Percentiles rank a stretch among this genome's conserved stretches.
These are phyloP conservation scores for Solanum virginianum DNA, from an alignment of 257 asterid species.

Conservation along the genomic window DNA sequence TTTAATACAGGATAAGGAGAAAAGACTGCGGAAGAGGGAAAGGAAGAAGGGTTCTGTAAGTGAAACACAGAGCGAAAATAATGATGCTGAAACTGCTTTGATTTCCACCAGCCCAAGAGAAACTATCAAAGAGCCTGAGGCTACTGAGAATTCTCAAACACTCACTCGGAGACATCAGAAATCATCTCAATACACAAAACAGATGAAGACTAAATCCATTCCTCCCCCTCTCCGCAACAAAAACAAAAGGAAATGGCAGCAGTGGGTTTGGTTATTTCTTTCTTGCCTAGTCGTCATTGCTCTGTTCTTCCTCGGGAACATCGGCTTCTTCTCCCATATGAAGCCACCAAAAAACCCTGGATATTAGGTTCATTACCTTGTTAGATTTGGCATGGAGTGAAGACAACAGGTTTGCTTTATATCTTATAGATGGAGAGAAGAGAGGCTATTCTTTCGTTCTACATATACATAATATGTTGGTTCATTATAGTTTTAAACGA, in stretches of 20 bases:
- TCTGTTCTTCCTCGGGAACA: slow-evolving; percentile 68
- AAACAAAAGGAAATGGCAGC: slow-evolving; percentile 62
- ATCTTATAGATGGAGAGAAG: background rate
- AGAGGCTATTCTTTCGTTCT: background rate
- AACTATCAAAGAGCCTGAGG: slow-evolving; percentile 30
- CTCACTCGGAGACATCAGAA: slow-evolving; percentile 32
- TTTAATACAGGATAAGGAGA: slow-evolving; percentile 70
- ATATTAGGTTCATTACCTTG: slow-evolving; percentile 1
- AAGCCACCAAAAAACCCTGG: slow-evolving; percentile 23
- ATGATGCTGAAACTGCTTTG: slow-evolving; percentile 20
- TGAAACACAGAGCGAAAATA: slow-evolving; percentile 27
- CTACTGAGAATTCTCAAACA: slow-evolving; percentile 18
- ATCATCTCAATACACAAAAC: slow-evolving; percentile 29
- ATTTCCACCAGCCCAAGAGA: slow-evolving; percentile 32
- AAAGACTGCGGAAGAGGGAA: slow-evolving; percentile 81
- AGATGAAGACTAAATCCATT: slow-evolving; percentile 43
- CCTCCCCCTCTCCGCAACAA: slow-evolving; percentile 87
- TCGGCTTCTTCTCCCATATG: slow-evolving; percentile 47
- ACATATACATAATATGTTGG: background rate
- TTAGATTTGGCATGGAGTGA: background rate
- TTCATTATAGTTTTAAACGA: background rate
- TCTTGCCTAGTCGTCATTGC: slow-evolving; percentile 30
- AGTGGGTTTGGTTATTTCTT: slow-evolving; percentile 62
- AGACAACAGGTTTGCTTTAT: background rate
- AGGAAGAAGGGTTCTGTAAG: slow-evolving; percentile 41